These are phyloP conservation scores for Platanus orientalis DNA, from an alignment of 164 flowering plant genomes.

Conservation along the genomic window DNA sequence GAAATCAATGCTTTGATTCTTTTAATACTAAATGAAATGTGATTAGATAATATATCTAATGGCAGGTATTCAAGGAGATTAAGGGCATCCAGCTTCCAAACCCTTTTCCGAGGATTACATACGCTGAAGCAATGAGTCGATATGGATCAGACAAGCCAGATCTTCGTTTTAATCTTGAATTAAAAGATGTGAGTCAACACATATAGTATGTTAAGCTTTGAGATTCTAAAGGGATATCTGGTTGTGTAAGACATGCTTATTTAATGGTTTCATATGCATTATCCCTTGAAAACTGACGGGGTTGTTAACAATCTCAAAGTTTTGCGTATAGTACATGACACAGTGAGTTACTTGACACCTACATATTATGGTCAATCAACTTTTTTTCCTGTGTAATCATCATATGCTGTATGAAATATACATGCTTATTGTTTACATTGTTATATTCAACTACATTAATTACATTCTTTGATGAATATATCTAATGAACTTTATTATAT, in stretches of 20 bases:
- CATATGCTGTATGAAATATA: too few relatives aligned
- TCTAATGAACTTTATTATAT: neutral
- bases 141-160: conserved; percentile 98
- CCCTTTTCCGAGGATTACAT: conserved; percentile 91
- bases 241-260: neutral
- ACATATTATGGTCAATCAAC: too few relatives aligned
- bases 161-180: conserved; percentile 76
- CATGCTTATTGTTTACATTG: too few relatives aligned
- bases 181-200: conserved; percentile 61
- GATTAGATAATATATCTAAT: conserved; percentile 1
- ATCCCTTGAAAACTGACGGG: too few relatives aligned
- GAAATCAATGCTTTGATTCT: neutral
- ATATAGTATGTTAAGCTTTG: neutral
- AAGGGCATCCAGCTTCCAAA: conserved; percentile 76
- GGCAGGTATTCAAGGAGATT: conserved; percentile 76
- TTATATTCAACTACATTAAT: too few relatives aligned
- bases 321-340: too few relatives aligned
- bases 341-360: too few relatives aligned
- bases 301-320: too few relatives aligned
- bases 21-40: neutral
- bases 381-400: too few relatives aligned
- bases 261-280: neutral
- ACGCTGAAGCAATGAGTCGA: conserved; percentile 82
- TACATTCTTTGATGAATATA: too few relatives aligned
- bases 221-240: conserved; percentile 2